phyloP scores from a whole-genome alignment of 2,329 filamentous ascomycete species.

The Paradendryphiella salina region DNA sequence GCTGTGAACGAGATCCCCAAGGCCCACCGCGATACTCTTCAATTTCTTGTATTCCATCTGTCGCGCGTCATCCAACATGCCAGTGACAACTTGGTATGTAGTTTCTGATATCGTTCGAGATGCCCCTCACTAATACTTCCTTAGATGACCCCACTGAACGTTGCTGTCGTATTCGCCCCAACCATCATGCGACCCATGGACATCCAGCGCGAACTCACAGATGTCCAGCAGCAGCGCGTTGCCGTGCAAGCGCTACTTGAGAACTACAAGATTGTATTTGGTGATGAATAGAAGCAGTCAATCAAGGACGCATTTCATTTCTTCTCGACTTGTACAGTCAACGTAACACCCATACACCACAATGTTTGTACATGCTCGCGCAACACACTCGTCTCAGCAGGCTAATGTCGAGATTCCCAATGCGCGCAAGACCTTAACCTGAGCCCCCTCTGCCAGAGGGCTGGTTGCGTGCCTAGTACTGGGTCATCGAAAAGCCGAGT shows the following conservation, averaged over 20 bases:
- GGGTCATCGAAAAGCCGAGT: too few species aligned
- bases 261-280: slow-evolving; percentile 80
- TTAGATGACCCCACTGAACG: slow-evolving; percentile 92
- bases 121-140: slow-evolving; percentile 17
- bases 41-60: slow-evolving; percentile 93
- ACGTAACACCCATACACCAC: not conserved
- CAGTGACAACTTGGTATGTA: slow-evolving; percentile 76
- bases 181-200: slow-evolving; percentile 94
- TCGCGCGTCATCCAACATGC: slow-evolving; percentile 81
- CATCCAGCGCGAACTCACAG: slow-evolving; percentile 91
- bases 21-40: slow-evolving; percentile 83
- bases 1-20: slow-evolving; percentile 79
- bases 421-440: too few species aligned
- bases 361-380: not conserved
- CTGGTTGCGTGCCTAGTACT: too few species aligned
- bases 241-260: slow-evolving; percentile 93
- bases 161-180: slow-evolving; percentile 95
- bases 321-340: not conserved
- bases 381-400: not conserved
- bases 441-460: too few species aligned
- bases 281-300: slow-evolving; percentile 33
- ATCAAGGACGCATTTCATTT: not conserved
- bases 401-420: not conserved
- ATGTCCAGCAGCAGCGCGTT: slow-evolving; percentile 90
- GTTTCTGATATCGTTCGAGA: not conserved